These are phyloP conservation scores for Podospora sp. DNA, from an alignment of 495 filamentous ascomycete species.

Conservation along the genomic window DNA sequence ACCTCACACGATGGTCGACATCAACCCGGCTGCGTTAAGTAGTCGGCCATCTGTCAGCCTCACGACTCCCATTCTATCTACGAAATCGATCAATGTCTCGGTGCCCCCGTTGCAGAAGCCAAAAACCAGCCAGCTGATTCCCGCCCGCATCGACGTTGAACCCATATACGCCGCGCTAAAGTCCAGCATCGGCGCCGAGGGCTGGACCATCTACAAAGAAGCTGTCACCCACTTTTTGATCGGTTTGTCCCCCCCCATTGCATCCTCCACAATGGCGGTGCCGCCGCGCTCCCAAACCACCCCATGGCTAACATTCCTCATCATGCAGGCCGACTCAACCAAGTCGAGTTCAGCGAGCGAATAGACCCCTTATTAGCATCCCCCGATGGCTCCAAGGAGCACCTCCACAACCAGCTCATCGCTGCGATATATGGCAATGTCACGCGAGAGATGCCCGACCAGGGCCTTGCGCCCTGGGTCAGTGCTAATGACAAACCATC, in stretches of 20 bases:
- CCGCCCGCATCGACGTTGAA: constrained; percentile 84
- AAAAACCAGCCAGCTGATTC: constrained; percentile 67
- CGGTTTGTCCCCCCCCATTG: constrained; percentile 50
- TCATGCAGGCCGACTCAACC: constrained; percentile 73
- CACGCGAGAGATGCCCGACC: constrained; percentile 84
- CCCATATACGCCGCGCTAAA: constrained; percentile 88
- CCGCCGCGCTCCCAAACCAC: not conserved
- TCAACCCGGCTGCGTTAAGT: constrained; percentile 78
- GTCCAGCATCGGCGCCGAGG: constrained; percentile 70
- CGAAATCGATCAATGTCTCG: constrained; percentile 63
- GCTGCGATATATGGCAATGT: constrained; percentile 85
- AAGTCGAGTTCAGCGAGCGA: constrained; percentile 75
- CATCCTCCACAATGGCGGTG: constrained; percentile 3
- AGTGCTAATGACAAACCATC: constrained; percentile 94
- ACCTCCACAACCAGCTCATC: constrained; percentile 90
- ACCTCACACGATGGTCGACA: constrained; percentile 66
- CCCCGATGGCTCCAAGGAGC: constrained; percentile 68
- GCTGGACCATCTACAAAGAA: constrained; percentile 89
- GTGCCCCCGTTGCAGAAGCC: constrained; percentile 60
- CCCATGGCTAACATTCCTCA: constrained; percentile 8
- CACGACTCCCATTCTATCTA: constrained; percentile 60
- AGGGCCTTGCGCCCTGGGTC: constrained; percentile 92
- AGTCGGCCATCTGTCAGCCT: constrained; percentile 64
- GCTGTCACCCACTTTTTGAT: constrained; percentile 76
- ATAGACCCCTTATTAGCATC: constrained; percentile 72